Evolutionary conservation across 306 rosid genomes (phyloP).

Genomic region (Sesbania bispinosa): DNA sequence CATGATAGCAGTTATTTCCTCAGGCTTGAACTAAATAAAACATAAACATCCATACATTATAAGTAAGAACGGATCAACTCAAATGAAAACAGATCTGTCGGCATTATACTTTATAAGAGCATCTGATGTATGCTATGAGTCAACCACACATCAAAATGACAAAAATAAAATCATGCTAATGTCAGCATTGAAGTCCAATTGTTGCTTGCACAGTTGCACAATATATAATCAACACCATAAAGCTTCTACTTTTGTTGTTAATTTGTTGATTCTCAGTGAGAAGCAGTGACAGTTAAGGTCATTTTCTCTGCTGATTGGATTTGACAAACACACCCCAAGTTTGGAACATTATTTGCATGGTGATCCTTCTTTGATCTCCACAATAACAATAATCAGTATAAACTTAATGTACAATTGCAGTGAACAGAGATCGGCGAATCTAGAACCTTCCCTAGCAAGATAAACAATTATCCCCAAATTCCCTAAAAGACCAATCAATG

Average conservation of each 20-base stretch:
- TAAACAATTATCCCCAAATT: neutral
- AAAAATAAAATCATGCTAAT: neutral
- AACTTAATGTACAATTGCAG: neutral
- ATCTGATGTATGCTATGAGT: neutral
- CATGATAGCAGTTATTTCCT: slow-evolving; percentile 58
- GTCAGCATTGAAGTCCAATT: neutral
- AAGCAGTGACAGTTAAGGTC: neutral
- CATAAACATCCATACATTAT: neutral
- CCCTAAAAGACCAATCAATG: neutral
- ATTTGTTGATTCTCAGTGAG: neutral
- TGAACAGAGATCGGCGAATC: slow-evolving; percentile 8
- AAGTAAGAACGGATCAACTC: slow-evolving; percentile 12
- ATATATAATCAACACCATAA: neutral
- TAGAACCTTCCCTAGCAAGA: neutral
- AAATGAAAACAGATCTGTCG: slow-evolving; percentile 18
- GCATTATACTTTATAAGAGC: neutral
- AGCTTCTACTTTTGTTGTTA: neutral
- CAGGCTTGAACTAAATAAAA: slow-evolving; percentile 54
- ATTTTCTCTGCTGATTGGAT: neutral
- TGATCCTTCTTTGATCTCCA: neutral
- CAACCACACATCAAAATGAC: neutral
- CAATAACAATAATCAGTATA: neutral
- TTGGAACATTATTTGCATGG: neutral
- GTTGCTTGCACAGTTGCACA: neutral
- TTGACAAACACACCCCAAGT: neutral